Percentiles rank a stretch among this genome's conserved stretches.
These are phyloP conservation scores for Fistulinella cinereoalba DNA, from an alignment of 1,284 basidiomycete genomes.

Conservation along the genomic window DNA sequence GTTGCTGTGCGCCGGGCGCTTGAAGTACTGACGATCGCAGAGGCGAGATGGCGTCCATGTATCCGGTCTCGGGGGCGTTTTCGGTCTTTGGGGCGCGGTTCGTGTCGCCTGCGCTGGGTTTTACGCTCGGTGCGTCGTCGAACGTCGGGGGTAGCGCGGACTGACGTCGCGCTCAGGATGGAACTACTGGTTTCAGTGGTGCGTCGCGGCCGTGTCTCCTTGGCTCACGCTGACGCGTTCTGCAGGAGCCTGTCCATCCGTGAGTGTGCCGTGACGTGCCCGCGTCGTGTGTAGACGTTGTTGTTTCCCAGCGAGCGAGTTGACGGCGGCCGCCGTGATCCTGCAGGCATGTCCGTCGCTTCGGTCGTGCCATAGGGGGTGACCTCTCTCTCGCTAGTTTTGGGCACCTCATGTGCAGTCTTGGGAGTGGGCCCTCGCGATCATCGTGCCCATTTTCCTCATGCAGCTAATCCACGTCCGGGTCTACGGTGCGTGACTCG, in stretches of 20 bases:
- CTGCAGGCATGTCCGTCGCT: slow-evolving; percentile 40
- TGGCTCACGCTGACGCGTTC: background rate
- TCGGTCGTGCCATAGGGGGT: too few relatives aligned
- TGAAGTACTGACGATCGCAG: slow-evolving; percentile 5
- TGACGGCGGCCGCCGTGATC: slow-evolving; percentile 43
- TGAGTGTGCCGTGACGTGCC: too few relatives aligned
- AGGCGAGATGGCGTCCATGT: slow-evolving; percentile 44
- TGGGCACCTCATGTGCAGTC: slow-evolving; percentile 43
- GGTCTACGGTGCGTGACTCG: slow-evolving; percentile 40
- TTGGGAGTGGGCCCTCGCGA: slow-evolving; percentile 53
- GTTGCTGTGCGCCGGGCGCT: slow-evolving; percentile 8
- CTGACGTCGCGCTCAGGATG: slow-evolving; percentile 34
- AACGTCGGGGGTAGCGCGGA: too few relatives aligned
- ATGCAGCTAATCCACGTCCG: slow-evolving; percentile 46
- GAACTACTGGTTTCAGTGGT: slow-evolving; percentile 59
- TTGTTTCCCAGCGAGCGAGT: slow-evolving; percentile 37
- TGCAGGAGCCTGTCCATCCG: slow-evolving; percentile 41
- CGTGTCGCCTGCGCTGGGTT: slow-evolving; percentile 51
- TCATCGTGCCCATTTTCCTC: slow-evolving; percentile 46
- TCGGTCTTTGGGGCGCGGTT: slow-evolving; percentile 46
- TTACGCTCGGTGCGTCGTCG: slow-evolving; percentile 49
- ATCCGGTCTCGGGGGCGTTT: slow-evolving; percentile 51
- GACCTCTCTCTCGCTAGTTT: slow-evolving; percentile 29
- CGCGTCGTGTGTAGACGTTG: background rate
- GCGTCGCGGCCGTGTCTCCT: slow-evolving; percentile 3